Evolutionary conservation across 75 land plant species (phyloP).

Genomic region (Cunninghamia lanceolata): DNA sequence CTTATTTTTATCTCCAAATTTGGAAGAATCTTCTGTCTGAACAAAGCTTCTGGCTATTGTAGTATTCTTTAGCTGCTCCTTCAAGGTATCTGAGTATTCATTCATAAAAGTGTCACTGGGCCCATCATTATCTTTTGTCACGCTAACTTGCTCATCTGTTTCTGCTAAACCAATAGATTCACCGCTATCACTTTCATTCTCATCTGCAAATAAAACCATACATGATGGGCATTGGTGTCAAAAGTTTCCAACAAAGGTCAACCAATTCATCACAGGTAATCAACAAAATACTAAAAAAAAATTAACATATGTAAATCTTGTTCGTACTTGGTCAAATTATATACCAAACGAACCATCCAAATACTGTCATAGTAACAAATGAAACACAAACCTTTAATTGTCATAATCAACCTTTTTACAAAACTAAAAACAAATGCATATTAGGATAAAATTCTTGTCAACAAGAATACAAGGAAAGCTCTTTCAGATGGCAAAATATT

Average conservation of each 20-base stretch:
- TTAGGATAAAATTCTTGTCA: neutral
- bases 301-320: neutral
- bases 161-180: constrained; percentile 9
- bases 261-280: neutral
- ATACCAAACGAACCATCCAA: neutral
- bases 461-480: neutral
- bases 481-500: neutral
- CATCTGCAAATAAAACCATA: constrained; percentile 16
- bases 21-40: constrained; percentile 28
- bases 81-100: constrained; percentile 63
- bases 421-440: neutral
- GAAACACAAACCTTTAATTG: neutral
- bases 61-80: constrained; percentile 49
- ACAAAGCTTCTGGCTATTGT: constrained; percentile 70
- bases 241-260: neutral
- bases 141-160: constrained; percentile 9
- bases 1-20: constrained; percentile 9
- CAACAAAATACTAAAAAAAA: neutral
- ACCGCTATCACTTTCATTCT: constrained; percentile 1
- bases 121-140: constrained; percentile 3
- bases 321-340: neutral
- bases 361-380: neutral
- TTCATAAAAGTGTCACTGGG: constrained; percentile 48
- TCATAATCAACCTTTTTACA: neutral
- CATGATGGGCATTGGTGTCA: neutral